phyloP scores from a whole-genome alignment of 805 yeast species.

The Starmerella bombi region DNA sequence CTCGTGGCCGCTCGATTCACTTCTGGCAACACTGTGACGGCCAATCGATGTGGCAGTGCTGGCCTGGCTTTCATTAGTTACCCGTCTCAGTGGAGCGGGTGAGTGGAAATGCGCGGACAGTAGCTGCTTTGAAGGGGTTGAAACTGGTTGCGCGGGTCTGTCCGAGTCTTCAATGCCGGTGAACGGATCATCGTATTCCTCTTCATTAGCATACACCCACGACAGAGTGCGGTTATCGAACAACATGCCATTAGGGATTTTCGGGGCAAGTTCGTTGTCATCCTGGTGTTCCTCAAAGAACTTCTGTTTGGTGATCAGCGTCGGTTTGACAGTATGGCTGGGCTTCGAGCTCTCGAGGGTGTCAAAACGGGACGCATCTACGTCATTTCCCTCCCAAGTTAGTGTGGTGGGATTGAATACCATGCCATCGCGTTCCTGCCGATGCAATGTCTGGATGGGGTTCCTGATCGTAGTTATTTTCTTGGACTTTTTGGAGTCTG shows the following conservation, averaged over 20 bases:
- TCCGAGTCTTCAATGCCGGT: slow-evolving; percentile 17
- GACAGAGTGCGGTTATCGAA: slow-evolving; percentile 20
- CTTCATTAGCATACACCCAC: slow-evolving; percentile 21
- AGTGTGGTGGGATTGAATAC: slow-evolving; percentile 20
- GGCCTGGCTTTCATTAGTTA: slow-evolving; percentile 13
- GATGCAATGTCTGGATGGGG: slow-evolving; percentile 6
- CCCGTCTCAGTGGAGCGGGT: background rate
- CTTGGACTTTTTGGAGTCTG: slow-evolving; percentile 6
- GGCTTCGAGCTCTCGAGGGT: slow-evolving; percentile 1
- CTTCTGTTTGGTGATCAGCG: slow-evolving; percentile 13
- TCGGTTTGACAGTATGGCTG: slow-evolving; percentile 6
- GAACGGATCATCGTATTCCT: slow-evolving; percentile 22
- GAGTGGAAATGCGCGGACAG: background rate
- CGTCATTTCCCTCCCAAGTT: slow-evolving; percentile 23
- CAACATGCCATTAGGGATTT: slow-evolving; percentile 16
- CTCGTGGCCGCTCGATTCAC: slow-evolving; percentile 17
- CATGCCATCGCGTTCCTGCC: slow-evolving; percentile 22
- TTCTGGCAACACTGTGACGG: slow-evolving; percentile 15
- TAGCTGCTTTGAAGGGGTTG: background rate
- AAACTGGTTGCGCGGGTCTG: background rate
- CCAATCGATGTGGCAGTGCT: slow-evolving; percentile 10
- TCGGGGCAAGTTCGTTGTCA: background rate
- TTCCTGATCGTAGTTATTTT: slow-evolving; percentile 14
- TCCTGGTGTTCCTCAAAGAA: background rate
- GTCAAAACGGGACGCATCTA: slow-evolving; percentile 19